These are phyloP conservation scores for Candida krabiensis DNA, from an alignment of 805 yeast genomes.

Conservation along the genomic window DNA sequence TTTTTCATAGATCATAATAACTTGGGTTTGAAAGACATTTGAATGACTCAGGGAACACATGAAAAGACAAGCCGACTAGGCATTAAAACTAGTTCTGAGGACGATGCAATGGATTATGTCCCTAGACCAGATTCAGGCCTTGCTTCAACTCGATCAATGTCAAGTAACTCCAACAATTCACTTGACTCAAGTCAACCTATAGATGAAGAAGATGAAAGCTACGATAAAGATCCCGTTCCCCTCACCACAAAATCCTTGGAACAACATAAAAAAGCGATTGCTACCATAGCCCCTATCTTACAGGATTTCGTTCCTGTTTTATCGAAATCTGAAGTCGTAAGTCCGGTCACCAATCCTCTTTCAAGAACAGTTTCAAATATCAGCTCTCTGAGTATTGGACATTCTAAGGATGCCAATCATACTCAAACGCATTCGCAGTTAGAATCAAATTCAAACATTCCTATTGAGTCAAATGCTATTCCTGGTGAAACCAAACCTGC, in stretches of 20 bases:
- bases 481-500: conserved; percentile 8
- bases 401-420: conserved; percentile 10
- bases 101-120: neutral
- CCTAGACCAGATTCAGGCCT: neutral
- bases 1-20: too few species aligned
- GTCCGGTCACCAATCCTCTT: conserved; percentile 31
- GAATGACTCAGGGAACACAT: too few species aligned
- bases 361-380: conserved; percentile 34
- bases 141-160: conserved; percentile 16
- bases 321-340: conserved; percentile 40
- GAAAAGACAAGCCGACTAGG: too few species aligned
- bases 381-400: conserved; percentile 30
- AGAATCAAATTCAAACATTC: conserved; percentile 1
- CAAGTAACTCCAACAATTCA: conserved; percentile 23
- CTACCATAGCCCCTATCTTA: conserved; percentile 75
- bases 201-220: conserved; percentile 22
- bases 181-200: conserved; percentile 18
- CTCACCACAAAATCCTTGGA: conserved; percentile 33
- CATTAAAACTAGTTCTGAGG: too few species aligned
- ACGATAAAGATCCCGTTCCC: conserved; percentile 27
- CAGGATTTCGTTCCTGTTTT: conserved; percentile 72
- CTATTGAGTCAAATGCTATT: neutral
- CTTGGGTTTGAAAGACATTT: too few species aligned
- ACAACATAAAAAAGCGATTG: conserved; percentile 60
- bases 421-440: conserved; percentile 3